These are phyloP conservation scores for Globisporangium acanthophoron DNA, from an alignment of 352 stramenopile species.

Conservation along the genomic window DNA sequence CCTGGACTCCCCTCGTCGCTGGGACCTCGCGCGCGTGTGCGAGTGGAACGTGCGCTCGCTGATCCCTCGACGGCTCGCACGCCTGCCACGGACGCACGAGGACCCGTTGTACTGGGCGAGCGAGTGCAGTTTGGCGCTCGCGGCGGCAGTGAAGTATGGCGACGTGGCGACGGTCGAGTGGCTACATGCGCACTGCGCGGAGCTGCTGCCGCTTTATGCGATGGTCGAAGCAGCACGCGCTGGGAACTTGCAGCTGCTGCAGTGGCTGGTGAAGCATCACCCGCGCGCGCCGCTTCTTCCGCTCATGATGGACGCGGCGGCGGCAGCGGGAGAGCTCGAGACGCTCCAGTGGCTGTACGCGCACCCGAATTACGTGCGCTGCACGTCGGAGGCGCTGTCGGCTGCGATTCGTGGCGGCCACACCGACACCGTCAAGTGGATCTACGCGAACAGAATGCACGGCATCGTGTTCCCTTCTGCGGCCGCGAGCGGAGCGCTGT, in stretches of 20 bases:
- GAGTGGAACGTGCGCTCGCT: neutral
- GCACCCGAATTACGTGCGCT: neutral
- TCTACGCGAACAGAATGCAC: neutral
- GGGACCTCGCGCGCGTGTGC: neutral
- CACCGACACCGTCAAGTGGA: neutral
- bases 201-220: neutral
- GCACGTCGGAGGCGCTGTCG: neutral
- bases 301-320: neutral
- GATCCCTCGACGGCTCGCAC: neutral
- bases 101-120: neutral
- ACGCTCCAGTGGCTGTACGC: neutral
- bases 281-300: neutral
- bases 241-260: neutral
- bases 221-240: neutral
- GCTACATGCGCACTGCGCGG: neutral
- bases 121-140: neutral
- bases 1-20: neutral
- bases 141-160: neutral
- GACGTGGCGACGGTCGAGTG: neutral
- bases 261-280: neutral
- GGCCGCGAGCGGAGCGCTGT: neutral
- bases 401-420: neutral
- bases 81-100: neutral
- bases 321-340: neutral
- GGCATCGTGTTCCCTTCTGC: neutral